phyloP scores from a whole-genome alignment of 352 stramenopile genomes.

The Phytophthora aleatoria region DNA sequence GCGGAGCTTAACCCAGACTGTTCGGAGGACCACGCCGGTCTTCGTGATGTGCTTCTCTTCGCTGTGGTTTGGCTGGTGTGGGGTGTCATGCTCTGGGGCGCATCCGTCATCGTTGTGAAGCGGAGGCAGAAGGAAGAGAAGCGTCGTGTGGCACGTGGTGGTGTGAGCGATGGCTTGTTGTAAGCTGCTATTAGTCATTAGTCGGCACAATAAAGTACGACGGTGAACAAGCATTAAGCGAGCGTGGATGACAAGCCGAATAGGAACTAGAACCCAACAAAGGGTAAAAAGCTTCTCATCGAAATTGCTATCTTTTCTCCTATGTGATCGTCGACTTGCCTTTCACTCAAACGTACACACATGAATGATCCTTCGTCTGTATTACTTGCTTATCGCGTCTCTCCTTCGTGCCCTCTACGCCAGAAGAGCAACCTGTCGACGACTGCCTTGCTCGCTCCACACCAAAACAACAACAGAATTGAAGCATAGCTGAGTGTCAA shows the following conservation, averaged over 20 bases:
- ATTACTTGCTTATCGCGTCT: conserved; percentile 27
- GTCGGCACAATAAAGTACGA: conserved; percentile 8
- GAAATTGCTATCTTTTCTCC: background rate
- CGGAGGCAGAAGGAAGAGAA: conserved; percentile 31
- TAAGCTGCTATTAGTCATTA: conserved; percentile 19
- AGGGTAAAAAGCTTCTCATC: conserved; percentile 15
- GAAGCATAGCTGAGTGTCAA: conserved; percentile 13
- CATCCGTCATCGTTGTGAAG: conserved; percentile 46
- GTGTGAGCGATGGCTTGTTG: conserved; percentile 21
- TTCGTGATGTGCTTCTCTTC: conserved; percentile 78
- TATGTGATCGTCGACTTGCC: too few species aligned
- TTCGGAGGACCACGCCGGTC: conserved; percentile 56
- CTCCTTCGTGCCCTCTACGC: conserved; percentile 13
- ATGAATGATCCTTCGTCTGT: conserved; percentile 6
- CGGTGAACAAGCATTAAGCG: background rate
- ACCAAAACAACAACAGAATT: conserved; percentile 38
- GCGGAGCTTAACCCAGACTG: conserved; percentile 72
- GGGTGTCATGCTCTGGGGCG: conserved; percentile 72
- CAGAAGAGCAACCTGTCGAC: conserved; percentile 14
- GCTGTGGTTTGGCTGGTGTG: conserved; percentile 76
- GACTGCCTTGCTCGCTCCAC: conserved; percentile 18
- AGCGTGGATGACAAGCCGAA: conserved; percentile 9
- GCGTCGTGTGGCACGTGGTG: conserved; percentile 21
- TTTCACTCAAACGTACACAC: too few species aligned
- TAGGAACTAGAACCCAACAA: conserved; percentile 16